phyloP scores from a whole-genome alignment of 192 early-diverging fungal species.

The Fimicolochytrium jonesii region DNA sequence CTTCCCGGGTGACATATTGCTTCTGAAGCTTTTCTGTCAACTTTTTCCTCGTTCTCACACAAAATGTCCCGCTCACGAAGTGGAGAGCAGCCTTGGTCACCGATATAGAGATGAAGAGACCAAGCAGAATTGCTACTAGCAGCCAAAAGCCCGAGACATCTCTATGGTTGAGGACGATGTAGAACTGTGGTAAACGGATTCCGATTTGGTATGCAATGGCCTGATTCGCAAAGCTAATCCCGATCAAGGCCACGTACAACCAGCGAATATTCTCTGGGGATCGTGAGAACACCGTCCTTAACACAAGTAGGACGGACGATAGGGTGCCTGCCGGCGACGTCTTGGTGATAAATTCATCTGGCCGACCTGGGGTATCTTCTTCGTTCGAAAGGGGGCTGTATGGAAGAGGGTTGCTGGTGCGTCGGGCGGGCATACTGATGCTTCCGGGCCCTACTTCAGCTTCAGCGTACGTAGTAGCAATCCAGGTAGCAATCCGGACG shows the following conservation, averaged over 20 bases:
- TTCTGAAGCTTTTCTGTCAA: slow-evolving; percentile 62
- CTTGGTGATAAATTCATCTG: no score
- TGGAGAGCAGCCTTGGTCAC: slow-evolving; percentile 53
- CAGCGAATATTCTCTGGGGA: not conserved
- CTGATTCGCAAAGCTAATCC: slow-evolving; percentile 41
- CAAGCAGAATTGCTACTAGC: slow-evolving; percentile 25
- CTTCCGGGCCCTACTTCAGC: no score
- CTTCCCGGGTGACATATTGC: slow-evolving; percentile 42
- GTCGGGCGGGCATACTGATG: no score
- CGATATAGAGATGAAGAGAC: slow-evolving; percentile 16
- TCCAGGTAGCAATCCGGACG: no score
- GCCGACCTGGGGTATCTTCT: no score
- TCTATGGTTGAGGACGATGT: slow-evolving; percentile 63
- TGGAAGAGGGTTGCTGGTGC: no score
- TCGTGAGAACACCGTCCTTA: not conserved
- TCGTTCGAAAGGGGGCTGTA: no score
- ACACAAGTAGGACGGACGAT: not conserved
- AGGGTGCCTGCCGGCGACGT: no score
- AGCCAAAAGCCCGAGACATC: slow-evolving; percentile 56
- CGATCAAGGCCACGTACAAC: slow-evolving; percentile 40
- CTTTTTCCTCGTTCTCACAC: slow-evolving; percentile 54
- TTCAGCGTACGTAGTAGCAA: no score
- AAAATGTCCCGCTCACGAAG: slow-evolving; percentile 58
- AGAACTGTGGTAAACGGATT: slow-evolving; percentile 67
- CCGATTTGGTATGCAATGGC: slow-evolving; percentile 67